phyloP scores from a whole-genome alignment of 257 asterid species.

The Anisodus tanguticus region DNA sequence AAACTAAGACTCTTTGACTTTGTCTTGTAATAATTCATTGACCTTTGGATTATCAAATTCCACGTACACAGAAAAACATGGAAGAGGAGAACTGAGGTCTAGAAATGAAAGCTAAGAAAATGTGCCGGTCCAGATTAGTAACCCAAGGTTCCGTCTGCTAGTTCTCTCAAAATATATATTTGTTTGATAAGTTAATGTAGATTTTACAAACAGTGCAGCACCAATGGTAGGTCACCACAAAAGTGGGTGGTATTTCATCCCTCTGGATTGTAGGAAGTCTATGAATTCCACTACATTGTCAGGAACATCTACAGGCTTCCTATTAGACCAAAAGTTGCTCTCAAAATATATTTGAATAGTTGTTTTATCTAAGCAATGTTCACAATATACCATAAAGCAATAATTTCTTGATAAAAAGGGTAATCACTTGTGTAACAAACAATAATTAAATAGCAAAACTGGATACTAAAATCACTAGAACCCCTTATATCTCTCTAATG shows the following conservation, averaged over 20 bases:
- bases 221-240: slow-evolving; percentile 2
- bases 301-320: not conserved
- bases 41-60: not conserved
- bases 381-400: not conserved
- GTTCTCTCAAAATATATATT: not conserved
- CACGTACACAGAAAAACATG: not conserved
- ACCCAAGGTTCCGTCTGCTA: not conserved
- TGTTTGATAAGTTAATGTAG: slow-evolving; percentile 12
- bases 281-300: not conserved
- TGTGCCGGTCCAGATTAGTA: not conserved
- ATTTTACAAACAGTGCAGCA: not conserved
- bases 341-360: not conserved
- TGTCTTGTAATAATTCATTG: slow-evolving; percentile 1
- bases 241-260: not conserved
- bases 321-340: not conserved
- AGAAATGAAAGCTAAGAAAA: not conserved
- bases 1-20: not conserved
- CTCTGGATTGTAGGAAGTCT: not conserved
- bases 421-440: not conserved
- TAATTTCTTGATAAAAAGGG: not conserved
- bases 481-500: not conserved
- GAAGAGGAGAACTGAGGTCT: not conserved
- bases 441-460: not conserved
- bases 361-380: not conserved
- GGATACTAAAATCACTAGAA: slow-evolving; percentile 10